Conservation (phyloP, 768 basidiomycete species). For the Leccinum pellstonianum region DNA sequence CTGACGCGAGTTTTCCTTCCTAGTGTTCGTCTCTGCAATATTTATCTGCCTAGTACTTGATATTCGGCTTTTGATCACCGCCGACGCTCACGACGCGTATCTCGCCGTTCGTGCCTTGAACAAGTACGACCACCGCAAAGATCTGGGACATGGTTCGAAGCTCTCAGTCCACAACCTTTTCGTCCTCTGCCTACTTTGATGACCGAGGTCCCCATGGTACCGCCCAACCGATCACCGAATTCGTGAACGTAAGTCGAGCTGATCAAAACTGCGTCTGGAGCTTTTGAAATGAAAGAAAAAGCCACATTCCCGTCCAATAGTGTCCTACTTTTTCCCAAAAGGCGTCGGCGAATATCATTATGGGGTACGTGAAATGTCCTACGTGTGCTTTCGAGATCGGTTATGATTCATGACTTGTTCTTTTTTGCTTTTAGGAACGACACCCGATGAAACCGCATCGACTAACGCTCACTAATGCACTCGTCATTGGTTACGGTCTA, state of each 20-base stretch:
- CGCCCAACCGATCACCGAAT: conserved; percentile 78
- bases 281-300: conserved; percentile 26
- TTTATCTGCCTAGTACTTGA: neutral
- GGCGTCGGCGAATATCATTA: conserved; percentile 96
- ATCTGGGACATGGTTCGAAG: conserved; percentile 35
- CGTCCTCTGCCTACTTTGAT: conserved; percentile 70
- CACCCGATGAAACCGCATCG: conserved; percentile 99
- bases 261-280: neutral
- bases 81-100: neutral
- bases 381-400: neutral
- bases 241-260: conserved; percentile 58
- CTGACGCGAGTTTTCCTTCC: neutral
- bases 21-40: neutral
- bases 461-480: conserved; percentile 91
- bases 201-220: conserved; percentile 69
- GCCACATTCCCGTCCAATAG: conserved; percentile 60
- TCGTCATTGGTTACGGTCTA: conserved; percentile 94
- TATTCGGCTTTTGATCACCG: neutral
- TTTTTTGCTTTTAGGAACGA: conserved; percentile 61
- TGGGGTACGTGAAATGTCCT: conserved; percentile 61
- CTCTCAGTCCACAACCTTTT: conserved; percentile 57
- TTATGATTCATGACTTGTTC: conserved; percentile 1
- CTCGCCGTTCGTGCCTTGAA: neutral
- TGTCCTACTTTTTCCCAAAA: conserved; percentile 95
- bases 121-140: neutral